Percentiles rank a stretch among this genome's conserved stretches.
Conservation (phyloP, 805 yeast species). For the Myxozyma udenii region DNA sequence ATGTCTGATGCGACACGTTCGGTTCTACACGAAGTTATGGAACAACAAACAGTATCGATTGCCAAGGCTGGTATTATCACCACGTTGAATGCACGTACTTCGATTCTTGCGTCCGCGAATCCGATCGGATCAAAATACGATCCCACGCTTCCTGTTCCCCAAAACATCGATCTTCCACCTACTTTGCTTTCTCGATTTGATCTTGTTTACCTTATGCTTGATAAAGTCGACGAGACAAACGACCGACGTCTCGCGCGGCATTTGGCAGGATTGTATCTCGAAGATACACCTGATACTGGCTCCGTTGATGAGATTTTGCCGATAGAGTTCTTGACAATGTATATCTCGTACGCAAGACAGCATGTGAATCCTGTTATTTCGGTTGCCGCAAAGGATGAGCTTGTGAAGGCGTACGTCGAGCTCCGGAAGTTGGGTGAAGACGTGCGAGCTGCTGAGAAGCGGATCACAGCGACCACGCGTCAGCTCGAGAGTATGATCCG, state of each 20-base stretch:
- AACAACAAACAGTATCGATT: constrained; percentile 95
- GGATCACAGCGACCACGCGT: constrained; percentile 97
- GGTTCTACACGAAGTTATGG: constrained; percentile 98
- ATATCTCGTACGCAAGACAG: constrained; percentile 93
- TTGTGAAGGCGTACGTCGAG: constrained; percentile 83
- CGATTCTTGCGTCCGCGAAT: constrained; percentile 93
- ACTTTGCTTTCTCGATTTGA: constrained; percentile 93
- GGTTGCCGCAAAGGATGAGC: constrained; percentile 73
- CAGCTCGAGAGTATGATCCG: constrained; percentile 94
- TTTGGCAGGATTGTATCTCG: constrained; percentile 85
- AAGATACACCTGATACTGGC: constrained; percentile 76
- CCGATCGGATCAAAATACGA: constrained; percentile 95
- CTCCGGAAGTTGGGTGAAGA: constrained; percentile 96
- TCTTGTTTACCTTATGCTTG: constrained; percentile 85
- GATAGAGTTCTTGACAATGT: constrained; percentile 79
- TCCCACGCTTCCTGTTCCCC: constrained; percentile 90
- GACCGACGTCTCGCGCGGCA: constrained; percentile 89
- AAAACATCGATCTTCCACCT: constrained; percentile 94
- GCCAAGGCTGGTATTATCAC: constrained; percentile 99
- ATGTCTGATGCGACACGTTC: constrained; percentile 94
- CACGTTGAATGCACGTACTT: constrained; percentile 92
- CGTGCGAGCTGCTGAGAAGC: constrained; percentile 73
- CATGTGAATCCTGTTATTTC: constrained; percentile 76
- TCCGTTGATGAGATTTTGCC: constrained; percentile 69
- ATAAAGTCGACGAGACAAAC: constrained; percentile 79